A percentile compares a stretch with the other conserved stretches of the same genome.
phyloP scores from a whole-genome alignment of 75 land plant species.

The Ceratopteris richardii region DNA sequence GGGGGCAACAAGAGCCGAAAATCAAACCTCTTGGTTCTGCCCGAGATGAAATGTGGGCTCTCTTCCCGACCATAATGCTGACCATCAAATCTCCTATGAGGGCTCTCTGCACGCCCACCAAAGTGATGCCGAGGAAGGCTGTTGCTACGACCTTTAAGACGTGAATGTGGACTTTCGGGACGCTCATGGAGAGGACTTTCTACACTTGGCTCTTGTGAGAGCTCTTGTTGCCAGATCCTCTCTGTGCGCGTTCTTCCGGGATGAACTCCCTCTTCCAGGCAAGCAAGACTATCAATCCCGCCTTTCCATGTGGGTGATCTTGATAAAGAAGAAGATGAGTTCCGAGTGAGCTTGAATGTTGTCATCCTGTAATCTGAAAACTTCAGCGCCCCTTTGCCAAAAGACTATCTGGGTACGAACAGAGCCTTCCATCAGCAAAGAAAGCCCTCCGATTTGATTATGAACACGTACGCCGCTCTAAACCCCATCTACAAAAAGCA shows the following conservation, averaged over 20 bases:
- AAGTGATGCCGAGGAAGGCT: too few relatives aligned
- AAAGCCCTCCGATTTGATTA: too few relatives aligned
- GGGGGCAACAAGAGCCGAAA: neutral
- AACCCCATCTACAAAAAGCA: too few relatives aligned
- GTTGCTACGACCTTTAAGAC: neutral
- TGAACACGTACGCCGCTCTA: too few relatives aligned
- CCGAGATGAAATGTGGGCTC: neutral
- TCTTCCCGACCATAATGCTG: too few relatives aligned
- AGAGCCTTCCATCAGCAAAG: too few relatives aligned
- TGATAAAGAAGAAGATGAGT: conserved; percentile 42
- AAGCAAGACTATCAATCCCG: conserved; percentile 43
- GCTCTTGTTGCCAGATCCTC: conserved; percentile 3
- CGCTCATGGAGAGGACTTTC: neutral
- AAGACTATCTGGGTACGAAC: too few relatives aligned
- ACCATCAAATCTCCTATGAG: too few relatives aligned
- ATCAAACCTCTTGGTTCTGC: neutral
- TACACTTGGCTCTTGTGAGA: neutral
- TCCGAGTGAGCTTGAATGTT: conserved; percentile 19
- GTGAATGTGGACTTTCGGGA: neutral
- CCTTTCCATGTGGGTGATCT: conserved; percentile 56
- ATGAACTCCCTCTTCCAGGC: conserved; percentile 27
- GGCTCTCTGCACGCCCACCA: too few relatives aligned
- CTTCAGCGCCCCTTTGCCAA: too few relatives aligned
- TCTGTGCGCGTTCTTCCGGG: neutral
- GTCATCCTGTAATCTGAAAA: conserved; percentile 5